phyloP scores from a whole-genome alignment of 1,139 yeast genomes.

The Tardiomyces blankii region DNA sequence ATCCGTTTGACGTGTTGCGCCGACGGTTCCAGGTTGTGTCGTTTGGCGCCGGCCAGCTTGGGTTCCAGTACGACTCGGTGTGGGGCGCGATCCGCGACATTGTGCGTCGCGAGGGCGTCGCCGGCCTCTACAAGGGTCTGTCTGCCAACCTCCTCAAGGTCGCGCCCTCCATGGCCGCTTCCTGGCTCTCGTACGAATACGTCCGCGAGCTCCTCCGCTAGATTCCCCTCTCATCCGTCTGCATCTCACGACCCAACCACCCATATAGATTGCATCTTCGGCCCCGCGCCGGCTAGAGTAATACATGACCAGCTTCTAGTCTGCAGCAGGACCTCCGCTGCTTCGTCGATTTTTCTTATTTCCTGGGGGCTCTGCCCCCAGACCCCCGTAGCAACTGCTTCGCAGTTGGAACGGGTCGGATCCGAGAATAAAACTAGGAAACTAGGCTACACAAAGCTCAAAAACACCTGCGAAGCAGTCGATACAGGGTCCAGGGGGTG shows the following conservation, averaged over 20 bases:
- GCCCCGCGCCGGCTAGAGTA: background rate
- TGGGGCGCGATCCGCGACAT: conserved; percentile 61
- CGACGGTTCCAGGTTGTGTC: conserved; percentile 85
- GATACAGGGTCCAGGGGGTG: no score
- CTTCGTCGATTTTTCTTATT: background rate
- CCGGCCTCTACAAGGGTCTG: conserved; percentile 81
- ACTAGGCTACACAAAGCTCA: no score
- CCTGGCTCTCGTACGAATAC: conserved; percentile 79
- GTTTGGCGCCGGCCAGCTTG: conserved; percentile 59
- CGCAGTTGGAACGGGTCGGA: no score
- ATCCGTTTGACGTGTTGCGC: conserved; percentile 83
- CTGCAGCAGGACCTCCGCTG: background rate
- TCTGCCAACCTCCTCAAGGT: conserved; percentile 84
- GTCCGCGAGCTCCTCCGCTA: conserved; percentile 32
- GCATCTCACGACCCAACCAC: background rate
- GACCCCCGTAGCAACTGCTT: no score
- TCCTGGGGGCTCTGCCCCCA: no score
- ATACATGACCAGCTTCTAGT: background rate
- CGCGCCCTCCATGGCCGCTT: conserved; percentile 91
- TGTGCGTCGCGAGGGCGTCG: conserved; percentile 58
- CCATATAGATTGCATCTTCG: background rate
- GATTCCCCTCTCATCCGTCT: background rate
- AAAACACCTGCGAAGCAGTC: no score
- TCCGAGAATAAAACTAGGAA: no score
- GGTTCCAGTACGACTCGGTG: conserved; percentile 69